Evolutionary conservation across 306 rosid genomes (phyloP).

Genomic region (Rubus parviflorus): DNA sequence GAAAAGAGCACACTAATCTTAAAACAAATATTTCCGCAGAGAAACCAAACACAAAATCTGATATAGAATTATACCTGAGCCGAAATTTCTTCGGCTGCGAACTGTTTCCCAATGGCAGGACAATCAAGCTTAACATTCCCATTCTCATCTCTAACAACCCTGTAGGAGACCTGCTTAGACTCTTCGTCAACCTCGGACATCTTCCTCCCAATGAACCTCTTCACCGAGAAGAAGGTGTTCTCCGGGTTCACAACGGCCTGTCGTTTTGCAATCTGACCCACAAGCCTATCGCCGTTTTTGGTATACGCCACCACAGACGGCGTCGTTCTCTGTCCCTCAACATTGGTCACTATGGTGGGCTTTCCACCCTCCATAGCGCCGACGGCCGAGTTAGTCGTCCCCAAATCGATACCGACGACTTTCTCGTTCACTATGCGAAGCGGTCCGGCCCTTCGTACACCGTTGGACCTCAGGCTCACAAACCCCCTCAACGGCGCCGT

Average conservation of each 20-base stretch:
- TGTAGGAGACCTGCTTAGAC: slow-evolving; percentile 69
- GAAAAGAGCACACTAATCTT: not conserved
- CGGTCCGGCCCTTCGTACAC: not conserved
- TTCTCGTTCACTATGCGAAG: slow-evolving; percentile 22
- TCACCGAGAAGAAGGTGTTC: slow-evolving; percentile 65
- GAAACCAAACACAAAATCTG: not conserved
- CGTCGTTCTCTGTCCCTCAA: slow-evolving; percentile 28
- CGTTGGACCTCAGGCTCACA: not conserved
- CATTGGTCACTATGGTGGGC: slow-evolving; percentile 21
- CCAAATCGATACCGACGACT: slow-evolving; percentile 25
- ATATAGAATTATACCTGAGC: slow-evolving; percentile 57
- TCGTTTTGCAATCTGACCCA: slow-evolving; percentile 70
- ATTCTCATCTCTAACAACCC: slow-evolving; percentile 57
- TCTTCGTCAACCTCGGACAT: slow-evolving; percentile 72
- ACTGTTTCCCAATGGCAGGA: slow-evolving; percentile 63
- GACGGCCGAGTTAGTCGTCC: slow-evolving; percentile 23
- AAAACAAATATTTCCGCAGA: too few relatives aligned
- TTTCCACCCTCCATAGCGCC: slow-evolving; percentile 26
- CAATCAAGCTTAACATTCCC: slow-evolving; percentile 74
- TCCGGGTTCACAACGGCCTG: slow-evolving; percentile 73
- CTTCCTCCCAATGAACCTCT: slow-evolving; percentile 71
- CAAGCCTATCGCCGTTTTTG: slow-evolving; percentile 63
- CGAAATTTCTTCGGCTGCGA: slow-evolving; percentile 74
- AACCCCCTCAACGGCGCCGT: slow-evolving; percentile 15
- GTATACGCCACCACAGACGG: slow-evolving; percentile 63